Conservation (phyloP, 441 rosid species). For the Adansonia rubrostipa region DNA sequence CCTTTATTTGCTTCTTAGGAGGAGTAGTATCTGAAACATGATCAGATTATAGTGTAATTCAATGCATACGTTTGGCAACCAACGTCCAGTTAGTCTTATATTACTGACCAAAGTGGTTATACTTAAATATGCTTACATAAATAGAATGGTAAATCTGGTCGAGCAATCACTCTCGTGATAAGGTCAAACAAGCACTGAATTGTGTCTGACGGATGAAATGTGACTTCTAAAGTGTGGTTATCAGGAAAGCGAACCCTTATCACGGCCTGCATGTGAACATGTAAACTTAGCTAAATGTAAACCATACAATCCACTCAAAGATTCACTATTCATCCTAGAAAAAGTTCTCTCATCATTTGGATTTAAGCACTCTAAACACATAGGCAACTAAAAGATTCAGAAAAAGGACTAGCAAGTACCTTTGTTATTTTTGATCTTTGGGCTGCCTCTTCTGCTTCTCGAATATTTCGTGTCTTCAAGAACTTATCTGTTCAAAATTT, state of each 20-base stretch:
- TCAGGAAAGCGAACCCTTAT: constrained; percentile 93
- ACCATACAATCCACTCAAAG: constrained; percentile 3
- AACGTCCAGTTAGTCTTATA: constrained; percentile 5
- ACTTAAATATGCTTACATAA: constrained; percentile 56
- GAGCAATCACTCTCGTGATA: constrained; percentile 61
- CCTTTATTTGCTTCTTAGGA: constrained; percentile 82
- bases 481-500: constrained; percentile 55
- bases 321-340: neutral
- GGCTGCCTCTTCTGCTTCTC: constrained; percentile 90
- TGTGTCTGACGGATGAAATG: constrained; percentile 77
- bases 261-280: constrained; percentile 50
- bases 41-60: constrained; percentile 10
- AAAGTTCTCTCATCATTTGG: neutral
- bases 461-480: constrained; percentile 77
- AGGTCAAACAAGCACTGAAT: constrained; percentile 78
- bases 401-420: constrained; percentile 46
- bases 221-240: constrained; percentile 68
- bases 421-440: constrained; percentile 71
- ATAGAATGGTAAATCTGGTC: constrained; percentile 70
- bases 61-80: neutral
- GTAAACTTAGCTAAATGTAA: constrained; percentile 9
- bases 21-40: constrained; percentile 76
- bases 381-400: constrained; percentile 10
- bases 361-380: neutral
- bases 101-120: constrained; percentile 2